These are phyloP conservation scores for Apophysomyces elegans DNA, from an alignment of 371 early-diverging fungal genomes.

Conservation along the genomic window DNA sequence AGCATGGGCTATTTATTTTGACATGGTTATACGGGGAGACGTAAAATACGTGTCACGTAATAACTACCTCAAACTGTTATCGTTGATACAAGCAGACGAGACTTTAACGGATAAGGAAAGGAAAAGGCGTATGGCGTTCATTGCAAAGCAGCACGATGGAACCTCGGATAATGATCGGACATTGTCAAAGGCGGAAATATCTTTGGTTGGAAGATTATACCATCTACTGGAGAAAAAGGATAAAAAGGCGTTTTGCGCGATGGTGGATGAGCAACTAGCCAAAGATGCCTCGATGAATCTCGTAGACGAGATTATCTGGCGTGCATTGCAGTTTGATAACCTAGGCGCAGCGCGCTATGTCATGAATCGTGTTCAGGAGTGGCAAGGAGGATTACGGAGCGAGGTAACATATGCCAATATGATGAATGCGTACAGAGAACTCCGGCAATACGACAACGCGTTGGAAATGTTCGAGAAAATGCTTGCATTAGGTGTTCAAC, in stretches of 20 bases:
- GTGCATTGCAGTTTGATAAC: conserved; percentile 8
- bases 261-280: not conserved
- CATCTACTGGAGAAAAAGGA: conserved; percentile 11
- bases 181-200: conserved; percentile 28
- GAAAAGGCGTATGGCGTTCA: conserved; percentile 21
- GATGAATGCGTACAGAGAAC: conserved; percentile 32
- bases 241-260: conserved; percentile 1
- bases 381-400: conserved; percentile 17
- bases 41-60: conserved; percentile 24
- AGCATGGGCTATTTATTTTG: conserved; percentile 33
- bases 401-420: conserved; percentile 36
- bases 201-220: conserved; percentile 33
- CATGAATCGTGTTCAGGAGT: conserved; percentile 8
- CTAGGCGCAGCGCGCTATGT: conserved; percentile 7
- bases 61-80: conserved; percentile 32
- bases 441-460: conserved; percentile 31
- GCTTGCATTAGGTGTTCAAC: conserved; percentile 35
- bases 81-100: conserved; percentile 27
- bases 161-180: conserved; percentile 21
- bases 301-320: conserved; percentile 36
- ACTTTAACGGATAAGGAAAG: conserved; percentile 24
- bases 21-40: conserved; percentile 21
- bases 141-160: conserved; percentile 29
- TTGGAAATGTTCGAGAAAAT: conserved; percentile 45
- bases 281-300: conserved; percentile 17